phyloP scores from a whole-genome alignment of 495 filamentous ascomycete genomes.

The Xylaria intraflava region DNA sequence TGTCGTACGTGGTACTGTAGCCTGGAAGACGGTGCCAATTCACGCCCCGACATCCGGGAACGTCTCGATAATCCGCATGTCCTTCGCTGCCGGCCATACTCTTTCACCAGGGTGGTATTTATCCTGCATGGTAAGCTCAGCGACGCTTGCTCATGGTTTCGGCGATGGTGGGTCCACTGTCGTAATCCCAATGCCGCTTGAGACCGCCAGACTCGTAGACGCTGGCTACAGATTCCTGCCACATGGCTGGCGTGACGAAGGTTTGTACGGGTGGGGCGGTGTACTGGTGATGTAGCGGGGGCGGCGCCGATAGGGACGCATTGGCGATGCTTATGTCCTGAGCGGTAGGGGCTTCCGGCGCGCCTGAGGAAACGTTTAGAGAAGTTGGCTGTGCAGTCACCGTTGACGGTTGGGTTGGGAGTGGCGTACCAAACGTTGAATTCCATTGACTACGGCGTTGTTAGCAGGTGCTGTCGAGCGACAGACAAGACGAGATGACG shows the following conservation, averaged over 20 bases:
- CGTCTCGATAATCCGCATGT: background rate
- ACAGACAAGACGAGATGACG: background rate
- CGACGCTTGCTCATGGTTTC: constrained; percentile 24
- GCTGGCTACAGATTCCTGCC: constrained; percentile 90
- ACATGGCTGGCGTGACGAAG: constrained; percentile 89
- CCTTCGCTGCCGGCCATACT: background rate
- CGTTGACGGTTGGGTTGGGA: constrained; percentile 36
- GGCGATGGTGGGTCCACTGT: constrained; percentile 22
- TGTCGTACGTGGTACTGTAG: background rate
- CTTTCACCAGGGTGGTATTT: background rate
- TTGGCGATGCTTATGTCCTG: constrained; percentile 46
- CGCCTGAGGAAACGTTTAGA: constrained; percentile 40
- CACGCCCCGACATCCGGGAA: background rate
- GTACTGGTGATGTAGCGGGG: constrained; percentile 47
- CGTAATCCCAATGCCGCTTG: constrained; percentile 69
- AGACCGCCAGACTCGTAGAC: constrained; percentile 68
- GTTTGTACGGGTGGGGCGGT: constrained; percentile 47
- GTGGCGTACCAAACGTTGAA: constrained; percentile 73
- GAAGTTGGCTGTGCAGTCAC: constrained; percentile 34
- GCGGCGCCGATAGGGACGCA: constrained; percentile 45
- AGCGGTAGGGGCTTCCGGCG: constrained; percentile 44
- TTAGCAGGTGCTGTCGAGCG: constrained; percentile 22
- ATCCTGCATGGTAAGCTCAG: constrained; percentile 4
- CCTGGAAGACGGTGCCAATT: background rate
- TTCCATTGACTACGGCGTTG: constrained; percentile 73